Conservation (phyloP, 129 eudicot species). For the Oenanthe sinensis region DNA sequence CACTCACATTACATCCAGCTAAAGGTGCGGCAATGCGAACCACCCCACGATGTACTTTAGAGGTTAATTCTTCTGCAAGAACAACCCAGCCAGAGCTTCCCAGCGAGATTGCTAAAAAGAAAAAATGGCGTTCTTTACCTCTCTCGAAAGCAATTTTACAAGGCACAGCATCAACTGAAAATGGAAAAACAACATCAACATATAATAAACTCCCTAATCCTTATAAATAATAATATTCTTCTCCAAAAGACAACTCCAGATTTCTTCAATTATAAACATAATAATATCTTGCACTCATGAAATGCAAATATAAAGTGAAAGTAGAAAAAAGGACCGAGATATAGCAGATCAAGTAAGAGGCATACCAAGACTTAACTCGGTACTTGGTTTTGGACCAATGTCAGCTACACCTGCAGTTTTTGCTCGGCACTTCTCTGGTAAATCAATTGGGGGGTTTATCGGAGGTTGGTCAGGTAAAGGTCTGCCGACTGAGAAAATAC, state of each 20-base stretch:
- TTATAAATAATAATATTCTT: neutral
- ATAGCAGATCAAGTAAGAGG: neutral
- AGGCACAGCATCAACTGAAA: constrained; percentile 78
- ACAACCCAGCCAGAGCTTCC: constrained; percentile 82
- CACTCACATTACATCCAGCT: constrained; percentile 79
- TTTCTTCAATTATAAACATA: neutral
- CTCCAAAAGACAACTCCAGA: neutral
- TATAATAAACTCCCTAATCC: neutral
- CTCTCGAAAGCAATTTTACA: constrained; percentile 97
- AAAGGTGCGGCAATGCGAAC: constrained; percentile 84
- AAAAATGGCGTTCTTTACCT: constrained; percentile 87
- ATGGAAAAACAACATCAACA: constrained; percentile 13
- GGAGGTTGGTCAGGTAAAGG: constrained; percentile 79
- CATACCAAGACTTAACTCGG: constrained; percentile 78
- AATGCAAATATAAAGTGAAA: neutral
- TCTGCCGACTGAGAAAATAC: constrained; percentile 54
- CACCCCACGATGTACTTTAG: constrained; percentile 40
- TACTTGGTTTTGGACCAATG: constrained; percentile 51
- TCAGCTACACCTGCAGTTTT: constrained; percentile 52
- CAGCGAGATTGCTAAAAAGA: constrained; percentile 53
- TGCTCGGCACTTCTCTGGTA: constrained; percentile 67
- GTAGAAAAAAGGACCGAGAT: neutral
- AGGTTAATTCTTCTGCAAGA: constrained; percentile 71
- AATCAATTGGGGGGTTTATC: constrained; percentile 33
- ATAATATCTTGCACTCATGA: neutral